Percentiles rank a stretch among this genome's conserved stretches.
Evolutionary conservation across 177 flowering plant species (phyloP).

Genomic region (Telopea speciosissima): DNA sequence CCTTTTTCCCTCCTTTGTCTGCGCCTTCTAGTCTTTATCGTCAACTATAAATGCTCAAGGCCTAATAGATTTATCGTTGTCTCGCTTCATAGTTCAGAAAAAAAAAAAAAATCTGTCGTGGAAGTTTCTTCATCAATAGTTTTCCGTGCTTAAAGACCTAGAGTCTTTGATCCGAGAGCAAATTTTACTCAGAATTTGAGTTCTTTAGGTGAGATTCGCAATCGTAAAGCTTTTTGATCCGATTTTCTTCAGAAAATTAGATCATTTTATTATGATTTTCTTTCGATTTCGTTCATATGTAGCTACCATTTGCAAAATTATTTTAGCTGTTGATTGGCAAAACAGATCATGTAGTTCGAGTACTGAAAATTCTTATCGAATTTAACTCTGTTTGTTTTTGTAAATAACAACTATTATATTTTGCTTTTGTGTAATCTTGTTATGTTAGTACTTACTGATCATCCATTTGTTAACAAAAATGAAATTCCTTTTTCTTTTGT

Average conservation of each 20-base stretch:
- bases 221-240: neutral
- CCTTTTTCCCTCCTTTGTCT: too few relatives aligned
- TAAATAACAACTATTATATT: too few relatives aligned
- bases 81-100: too few relatives aligned
- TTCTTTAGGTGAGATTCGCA: neutral
- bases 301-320: neutral
- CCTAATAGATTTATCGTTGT: too few relatives aligned
- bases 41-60: too few relatives aligned
- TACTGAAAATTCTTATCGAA: neutral
- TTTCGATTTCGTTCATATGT: neutral
- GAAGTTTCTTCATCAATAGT: neutral
- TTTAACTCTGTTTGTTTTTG: too few relatives aligned
- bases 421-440: too few relatives aligned
- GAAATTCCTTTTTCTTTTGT: neutral
- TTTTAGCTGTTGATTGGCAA: neutral
- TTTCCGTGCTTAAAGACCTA: neutral
- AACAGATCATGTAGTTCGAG: neutral
- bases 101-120: neutral
- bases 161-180: neutral
- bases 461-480: neutral
- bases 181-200: neutral
- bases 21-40: too few relatives aligned
- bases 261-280: neutral
- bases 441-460: neutral
- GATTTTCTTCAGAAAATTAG: neutral